Evolutionary conservation across 2,329 filamentous ascomycete species (phyloP).

Genomic region (Nemania serpens): DNA sequence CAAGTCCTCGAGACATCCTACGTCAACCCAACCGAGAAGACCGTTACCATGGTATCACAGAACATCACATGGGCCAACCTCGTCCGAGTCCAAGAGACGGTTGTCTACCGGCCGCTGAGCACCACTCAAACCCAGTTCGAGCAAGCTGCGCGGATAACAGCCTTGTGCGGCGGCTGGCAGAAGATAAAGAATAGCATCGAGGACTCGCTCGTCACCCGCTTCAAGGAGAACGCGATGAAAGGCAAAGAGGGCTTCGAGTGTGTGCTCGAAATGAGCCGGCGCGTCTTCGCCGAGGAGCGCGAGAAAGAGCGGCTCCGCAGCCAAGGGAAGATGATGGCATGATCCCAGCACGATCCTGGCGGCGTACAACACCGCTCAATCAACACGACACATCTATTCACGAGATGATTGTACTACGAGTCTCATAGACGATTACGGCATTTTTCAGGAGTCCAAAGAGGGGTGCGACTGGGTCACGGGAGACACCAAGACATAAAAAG

Average conservation of each 20-base stretch:
- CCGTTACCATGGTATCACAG: slow-evolving; percentile 94
- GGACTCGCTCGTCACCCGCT: slow-evolving; percentile 84
- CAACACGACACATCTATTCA: slow-evolving; percentile 3
- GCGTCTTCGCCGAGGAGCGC: slow-evolving; percentile 88
- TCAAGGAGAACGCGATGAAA: slow-evolving; percentile 88
- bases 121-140: slow-evolving; percentile 74
- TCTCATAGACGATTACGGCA: slow-evolving; percentile 31
- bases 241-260: slow-evolving; percentile 94
- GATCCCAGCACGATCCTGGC: not conserved
- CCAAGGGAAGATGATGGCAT: slow-evolving; percentile 40
- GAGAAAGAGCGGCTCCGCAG: slow-evolving; percentile 57
- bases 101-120: slow-evolving; percentile 73
- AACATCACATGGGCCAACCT: slow-evolving; percentile 94
- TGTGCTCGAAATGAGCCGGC: slow-evolving; percentile 89
- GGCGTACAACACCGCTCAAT: slow-evolving; percentile 9
- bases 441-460: slow-evolving; percentile 27
- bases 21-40: slow-evolving; percentile 81
- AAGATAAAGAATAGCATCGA: slow-evolving; percentile 96
- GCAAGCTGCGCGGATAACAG: slow-evolving; percentile 91
- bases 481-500: slow-evolving; percentile 27
- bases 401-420: slow-evolving; percentile 25
- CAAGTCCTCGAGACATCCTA: slow-evolving; percentile 96
- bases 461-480: slow-evolving; percentile 10
- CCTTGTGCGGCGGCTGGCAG: slow-evolving; percentile 94
- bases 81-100: slow-evolving; percentile 89